Evolutionary conservation across 345 rosid species (phyloP).

Genomic region (Linum trigynum): DNA sequence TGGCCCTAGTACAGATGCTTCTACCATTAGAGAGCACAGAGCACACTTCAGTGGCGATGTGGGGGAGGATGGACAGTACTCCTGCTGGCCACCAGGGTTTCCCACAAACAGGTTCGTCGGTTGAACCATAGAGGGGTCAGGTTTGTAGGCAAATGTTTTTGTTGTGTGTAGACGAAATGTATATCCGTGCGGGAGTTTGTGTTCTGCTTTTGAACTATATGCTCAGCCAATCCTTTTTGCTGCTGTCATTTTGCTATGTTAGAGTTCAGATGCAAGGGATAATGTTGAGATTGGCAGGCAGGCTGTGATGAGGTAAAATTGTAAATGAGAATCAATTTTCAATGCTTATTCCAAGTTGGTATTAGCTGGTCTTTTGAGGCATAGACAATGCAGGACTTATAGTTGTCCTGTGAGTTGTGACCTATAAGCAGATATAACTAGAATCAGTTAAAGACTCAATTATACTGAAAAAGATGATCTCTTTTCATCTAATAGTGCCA

Average conservation of each 20-base stretch:
- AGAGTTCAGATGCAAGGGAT: conserved; percentile 17
- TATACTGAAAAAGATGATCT: background rate
- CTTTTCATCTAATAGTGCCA: too few relatives aligned
- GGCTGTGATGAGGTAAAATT: conserved; percentile 13
- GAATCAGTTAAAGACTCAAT: background rate
- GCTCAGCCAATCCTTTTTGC: conserved; percentile 18
- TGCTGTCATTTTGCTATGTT: conserved; percentile 10
- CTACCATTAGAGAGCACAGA: conserved; percentile 39
- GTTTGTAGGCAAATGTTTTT: conserved; percentile 30
- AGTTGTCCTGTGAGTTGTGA: too few relatives aligned
- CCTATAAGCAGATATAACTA: too few relatives aligned
- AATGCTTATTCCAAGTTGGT: background rate
- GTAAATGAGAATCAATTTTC: conserved; percentile 14
- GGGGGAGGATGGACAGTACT: conserved; percentile 26
- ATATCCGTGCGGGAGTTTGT: conserved; percentile 19
- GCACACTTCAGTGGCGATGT: conserved; percentile 29
- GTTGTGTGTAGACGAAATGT: conserved; percentile 19
- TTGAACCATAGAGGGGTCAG: conserved; percentile 29
- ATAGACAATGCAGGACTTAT: too few relatives aligned
- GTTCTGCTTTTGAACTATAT: conserved; percentile 13
- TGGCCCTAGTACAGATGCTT: conserved; percentile 29
- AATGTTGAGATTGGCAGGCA: conserved; percentile 16
- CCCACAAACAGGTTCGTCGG: conserved; percentile 25
- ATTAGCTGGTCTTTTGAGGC: background rate
- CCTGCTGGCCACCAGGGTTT: conserved; percentile 28